Evolutionary conservation across 768 basidiomycete species (phyloP).

Genomic region (Russula foetens): DNA sequence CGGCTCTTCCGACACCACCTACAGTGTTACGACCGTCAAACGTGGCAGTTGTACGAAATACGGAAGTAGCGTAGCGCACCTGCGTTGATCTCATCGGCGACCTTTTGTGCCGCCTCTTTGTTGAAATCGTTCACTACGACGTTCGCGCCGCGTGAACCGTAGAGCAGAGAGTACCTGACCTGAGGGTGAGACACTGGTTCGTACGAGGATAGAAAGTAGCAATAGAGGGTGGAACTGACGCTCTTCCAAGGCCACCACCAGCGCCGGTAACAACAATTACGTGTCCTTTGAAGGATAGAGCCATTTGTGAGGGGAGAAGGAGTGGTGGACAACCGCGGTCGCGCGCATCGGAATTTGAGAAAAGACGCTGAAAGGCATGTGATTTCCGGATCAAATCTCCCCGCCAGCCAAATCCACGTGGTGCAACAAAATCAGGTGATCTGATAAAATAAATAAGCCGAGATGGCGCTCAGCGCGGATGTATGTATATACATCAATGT

Average conservation of each 20-base stretch:
- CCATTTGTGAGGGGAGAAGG: constrained; percentile 28
- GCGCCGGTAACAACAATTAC: constrained; percentile 95
- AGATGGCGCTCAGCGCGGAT: constrained; percentile 14
- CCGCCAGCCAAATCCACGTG: background rate
- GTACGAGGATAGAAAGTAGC: background rate
- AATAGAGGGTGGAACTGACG: constrained; percentile 47
- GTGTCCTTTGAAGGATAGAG: constrained; percentile 75
- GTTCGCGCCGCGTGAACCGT: constrained; percentile 88
- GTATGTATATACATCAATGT: constrained; percentile 12
- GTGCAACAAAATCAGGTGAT: background rate
- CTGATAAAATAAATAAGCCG: constrained; percentile 12
- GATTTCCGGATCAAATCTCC: background rate
- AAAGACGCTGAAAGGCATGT: background rate
- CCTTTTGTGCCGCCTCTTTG: constrained; percentile 77
- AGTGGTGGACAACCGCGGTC: background rate
- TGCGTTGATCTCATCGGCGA: constrained; percentile 80
- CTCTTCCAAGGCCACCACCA: constrained; percentile 88
- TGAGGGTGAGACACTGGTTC: constrained; percentile 26
- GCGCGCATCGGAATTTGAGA: background rate
- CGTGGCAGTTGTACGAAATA: background rate
- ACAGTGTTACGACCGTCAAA: background rate
- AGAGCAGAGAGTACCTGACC: constrained; percentile 88
- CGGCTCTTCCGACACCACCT: constrained; percentile 76
- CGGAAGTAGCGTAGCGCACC: constrained; percentile 38
- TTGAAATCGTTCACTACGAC: constrained; percentile 96